Base-by-base conservation (phyloP, 164 flowering plant species). In the Echeveria elegans region DNA sequence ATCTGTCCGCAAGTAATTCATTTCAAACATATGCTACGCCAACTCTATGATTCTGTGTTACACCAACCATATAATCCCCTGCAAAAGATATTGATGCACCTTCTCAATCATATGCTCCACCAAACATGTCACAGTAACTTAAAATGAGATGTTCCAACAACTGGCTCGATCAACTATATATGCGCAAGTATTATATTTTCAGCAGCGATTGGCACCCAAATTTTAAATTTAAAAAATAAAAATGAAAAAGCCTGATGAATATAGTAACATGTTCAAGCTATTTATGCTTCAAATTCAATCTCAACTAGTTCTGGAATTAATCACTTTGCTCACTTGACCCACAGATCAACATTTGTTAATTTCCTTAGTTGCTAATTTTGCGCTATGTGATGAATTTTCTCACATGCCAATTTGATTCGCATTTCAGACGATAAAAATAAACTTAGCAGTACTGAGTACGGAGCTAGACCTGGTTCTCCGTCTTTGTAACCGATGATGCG, bases 351-450 rank as follows among this genome's bases (percentile, higher is more conserved):
- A 29, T 28, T 15, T 28, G 1, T 3, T 11, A 56, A 56, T 56
- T 24, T 2, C 23, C 12, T 23, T 26, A 53, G 26, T 53, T 23
- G 59, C 59, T 50, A n/a, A n/a, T n/a, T n/a, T n/a, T n/a, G 23
- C 9, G n/a, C n/a, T n/a, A n/a, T n/a, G n/a, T n/a, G n/a, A n/a
- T n/a, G n/a, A 21, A 24, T 56, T 26, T 26, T 0, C 61, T 56
- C 32, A 56, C 61, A 56, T 56, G 61, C 32, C 19, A 29, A 56
- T 28, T 56, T 56, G 61, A 12, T 56, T 28, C 61, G n/a, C 32
- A 12, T 26, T 56, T 56, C 19, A 28, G 18, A n/a, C 26, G 12
- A 14, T 2, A 8, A 4, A 53, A 53, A 23, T 1, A 4, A 53
- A 23, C 15, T 15, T 26, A 14, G 32, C 32, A 56, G 61, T 28